phyloP scores from a whole-genome alignment of 495 filamentous ascomycete species.

The Hypoxylon crocopeplum region DNA sequence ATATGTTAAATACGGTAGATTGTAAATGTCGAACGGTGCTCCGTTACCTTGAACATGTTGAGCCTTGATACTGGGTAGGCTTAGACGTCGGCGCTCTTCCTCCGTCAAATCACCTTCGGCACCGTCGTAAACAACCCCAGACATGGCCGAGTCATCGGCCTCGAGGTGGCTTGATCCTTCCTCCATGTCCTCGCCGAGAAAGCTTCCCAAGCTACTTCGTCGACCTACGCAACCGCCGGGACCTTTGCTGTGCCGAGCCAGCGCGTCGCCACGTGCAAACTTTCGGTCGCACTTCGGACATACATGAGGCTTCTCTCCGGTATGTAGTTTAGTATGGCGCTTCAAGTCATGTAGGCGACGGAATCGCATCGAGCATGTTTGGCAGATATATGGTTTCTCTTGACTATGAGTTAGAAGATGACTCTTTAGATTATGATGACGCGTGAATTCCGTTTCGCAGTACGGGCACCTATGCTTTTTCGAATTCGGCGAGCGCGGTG shows the following conservation, averaged over 20 bases:
- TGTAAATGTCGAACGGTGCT: slow-evolving; percentile 41
- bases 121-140: slow-evolving; percentile 77
- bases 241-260: slow-evolving; percentile 94
- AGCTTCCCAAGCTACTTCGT: slow-evolving; percentile 84
- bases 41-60: slow-evolving; percentile 65
- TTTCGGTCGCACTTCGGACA: slow-evolving; percentile 92
- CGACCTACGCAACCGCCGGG: slow-evolving; percentile 94
- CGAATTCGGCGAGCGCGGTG: slow-evolving; percentile 64
- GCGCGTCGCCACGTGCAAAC: slow-evolving; percentile 93
- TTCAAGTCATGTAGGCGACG: slow-evolving; percentile 94
- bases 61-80: slow-evolving; percentile 75
- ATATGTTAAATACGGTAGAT: slow-evolving; percentile 27
- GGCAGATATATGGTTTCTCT: slow-evolving; percentile 94
- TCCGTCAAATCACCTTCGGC: slow-evolving; percentile 61
- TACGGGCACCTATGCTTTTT: slow-evolving; percentile 97
- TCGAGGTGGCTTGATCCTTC: slow-evolving; percentile 59
- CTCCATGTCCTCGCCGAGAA: slow-evolving; percentile 79
- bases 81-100: slow-evolving; percentile 57
- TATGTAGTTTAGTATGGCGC: slow-evolving; percentile 94
- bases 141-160: slow-evolving; percentile 76
- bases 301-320: slow-evolving; percentile 92
- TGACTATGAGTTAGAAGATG: slow-evolving; percentile 98
- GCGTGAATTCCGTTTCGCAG: slow-evolving; percentile 94
- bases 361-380: slow-evolving; percentile 88
- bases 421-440: slow-evolving; percentile 98